These are phyloP conservation scores for Phytopythium ostracodes DNA, from an alignment of 352 stramenopile genomes.

Conservation along the genomic window DNA sequence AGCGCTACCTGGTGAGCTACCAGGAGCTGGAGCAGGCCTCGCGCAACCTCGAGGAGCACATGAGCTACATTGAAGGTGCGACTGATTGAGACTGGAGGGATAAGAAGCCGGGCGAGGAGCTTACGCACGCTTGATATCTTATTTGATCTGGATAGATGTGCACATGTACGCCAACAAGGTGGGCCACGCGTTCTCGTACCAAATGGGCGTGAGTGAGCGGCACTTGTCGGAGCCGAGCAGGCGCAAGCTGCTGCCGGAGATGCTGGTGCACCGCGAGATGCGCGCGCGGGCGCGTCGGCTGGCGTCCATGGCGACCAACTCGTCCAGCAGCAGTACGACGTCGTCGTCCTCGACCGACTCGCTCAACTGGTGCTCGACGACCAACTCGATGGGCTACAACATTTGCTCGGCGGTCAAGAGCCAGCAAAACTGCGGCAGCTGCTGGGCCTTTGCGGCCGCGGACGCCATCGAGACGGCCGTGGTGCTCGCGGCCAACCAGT, in stretches of 20 bases:
- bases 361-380: slow-evolving; percentile 69
- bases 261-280: slow-evolving; percentile 59
- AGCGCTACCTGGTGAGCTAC: slow-evolving; percentile 24
- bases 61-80: slow-evolving; percentile 73
- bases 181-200: slow-evolving; percentile 58
- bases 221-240: slow-evolving; percentile 42
- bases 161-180: slow-evolving; percentile 49
- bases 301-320: slow-evolving; percentile 17
- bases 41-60: slow-evolving; percentile 67
- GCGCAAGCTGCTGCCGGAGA: slow-evolving; percentile 42
- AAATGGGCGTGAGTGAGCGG: slow-evolving; percentile 60
- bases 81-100: background rate
- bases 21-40: slow-evolving; percentile 18
- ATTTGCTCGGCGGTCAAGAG: slow-evolving; percentile 79
- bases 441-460: slow-evolving; percentile 72
- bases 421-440: slow-evolving; percentile 78
- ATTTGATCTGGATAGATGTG: slow-evolving; percentile 32
- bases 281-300: slow-evolving; percentile 24
- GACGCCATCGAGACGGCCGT: slow-evolving; percentile 80
- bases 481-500: slow-evolving; percentile 54
- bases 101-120: background rate
- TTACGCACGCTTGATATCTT: background rate
- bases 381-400: slow-evolving; percentile 59
- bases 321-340: slow-evolving; percentile 7
- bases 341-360: slow-evolving; percentile 22